Conservation (phyloP, 139 green algal species). For the Chlorella sp. region DNA sequence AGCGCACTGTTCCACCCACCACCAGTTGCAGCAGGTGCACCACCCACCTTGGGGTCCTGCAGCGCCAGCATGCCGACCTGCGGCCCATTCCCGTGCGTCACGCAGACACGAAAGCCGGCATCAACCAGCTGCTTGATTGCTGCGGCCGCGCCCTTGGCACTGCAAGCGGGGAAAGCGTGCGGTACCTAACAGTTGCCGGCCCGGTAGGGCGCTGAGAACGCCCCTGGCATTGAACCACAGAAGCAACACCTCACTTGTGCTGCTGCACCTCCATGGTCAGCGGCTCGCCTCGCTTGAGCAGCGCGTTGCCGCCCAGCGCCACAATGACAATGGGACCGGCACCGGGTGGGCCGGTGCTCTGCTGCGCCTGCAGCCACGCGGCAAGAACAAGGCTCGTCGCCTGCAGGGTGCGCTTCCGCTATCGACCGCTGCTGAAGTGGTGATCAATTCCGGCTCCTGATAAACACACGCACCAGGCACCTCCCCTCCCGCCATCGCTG, state of each 20-base stretch:
- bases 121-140: constrained; percentile 28
- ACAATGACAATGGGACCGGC: constrained; percentile 5
- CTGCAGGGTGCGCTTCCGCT: too few species aligned
- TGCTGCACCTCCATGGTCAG: constrained; percentile 33
- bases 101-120: neutral
- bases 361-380: neutral
- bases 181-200: too few species aligned
- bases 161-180: neutral
- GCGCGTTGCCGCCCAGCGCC: constrained; percentile 47
- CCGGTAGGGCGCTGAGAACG: too few species aligned
- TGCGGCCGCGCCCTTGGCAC: neutral
- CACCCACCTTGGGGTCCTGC: constrained; percentile 12
- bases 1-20: too few species aligned
- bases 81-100: constrained; percentile 35
- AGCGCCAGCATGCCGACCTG: constrained; percentile 42
- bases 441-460: too few species aligned
- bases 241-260: neutral
- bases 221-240: too few species aligned
- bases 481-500: too few species aligned
- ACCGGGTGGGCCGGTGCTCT: neutral
- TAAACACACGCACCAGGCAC: too few species aligned
- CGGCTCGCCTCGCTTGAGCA: constrained; percentile 36
- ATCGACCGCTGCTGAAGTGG: too few species aligned
- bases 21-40: neutral
- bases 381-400: too few species aligned